Evolutionary conservation across 2,329 filamentous ascomycete species (phyloP).

Genomic region (Ophiostoma sp.): DNA sequence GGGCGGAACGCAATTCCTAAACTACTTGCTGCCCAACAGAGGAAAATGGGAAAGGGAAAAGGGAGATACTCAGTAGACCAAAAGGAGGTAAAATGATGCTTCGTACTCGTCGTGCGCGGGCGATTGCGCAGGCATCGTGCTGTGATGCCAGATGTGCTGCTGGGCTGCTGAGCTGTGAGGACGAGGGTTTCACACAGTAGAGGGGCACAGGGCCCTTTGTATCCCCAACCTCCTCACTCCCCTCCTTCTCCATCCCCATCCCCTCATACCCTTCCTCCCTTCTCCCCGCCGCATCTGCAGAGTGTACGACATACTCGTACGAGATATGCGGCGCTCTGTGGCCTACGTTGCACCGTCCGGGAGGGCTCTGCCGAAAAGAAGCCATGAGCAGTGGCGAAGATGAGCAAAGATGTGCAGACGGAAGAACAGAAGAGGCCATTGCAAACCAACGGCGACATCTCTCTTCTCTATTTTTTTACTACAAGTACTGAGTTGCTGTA

Average conservation of each 20-base stretch:
- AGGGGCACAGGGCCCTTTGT: not conserved
- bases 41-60: not conserved
- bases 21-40: not conserved
- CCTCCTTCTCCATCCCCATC: not conserved
- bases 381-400: not conserved
- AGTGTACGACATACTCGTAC: not conserved
- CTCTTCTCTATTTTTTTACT: not conserved
- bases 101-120: not conserved
- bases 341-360: not conserved
- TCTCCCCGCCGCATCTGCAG: not conserved
- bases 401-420: not conserved
- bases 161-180: not conserved
- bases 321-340: not conserved
- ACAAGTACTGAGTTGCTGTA: not conserved
- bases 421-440: not conserved
- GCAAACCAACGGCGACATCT: not conserved
- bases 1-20: not conserved
- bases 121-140: not conserved
- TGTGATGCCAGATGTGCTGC: not conserved
- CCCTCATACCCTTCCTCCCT: not conserved
- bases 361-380: conserved; percentile 7
- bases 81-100: not conserved
- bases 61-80: not conserved
- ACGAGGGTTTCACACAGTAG: not conserved
- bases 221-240: not conserved